These are phyloP conservation scores for Pilaira anomala DNA, from an alignment of 192 early-diverging fungal species.

Conservation along the genomic window DNA sequence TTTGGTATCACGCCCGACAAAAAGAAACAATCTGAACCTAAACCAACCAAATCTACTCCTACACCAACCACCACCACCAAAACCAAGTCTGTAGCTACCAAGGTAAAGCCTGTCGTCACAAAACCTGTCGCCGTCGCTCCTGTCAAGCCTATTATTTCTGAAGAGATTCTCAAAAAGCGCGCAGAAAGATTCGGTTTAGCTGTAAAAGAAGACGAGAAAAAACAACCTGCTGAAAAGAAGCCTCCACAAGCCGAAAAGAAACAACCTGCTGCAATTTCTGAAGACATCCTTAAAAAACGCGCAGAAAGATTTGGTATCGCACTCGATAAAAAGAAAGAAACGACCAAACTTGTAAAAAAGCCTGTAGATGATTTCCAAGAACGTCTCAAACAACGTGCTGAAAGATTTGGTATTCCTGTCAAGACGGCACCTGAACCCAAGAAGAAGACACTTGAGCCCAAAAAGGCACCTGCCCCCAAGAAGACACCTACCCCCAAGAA, in stretches of 20 bases:
- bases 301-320: constrained; percentile 48
- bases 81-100: neutral
- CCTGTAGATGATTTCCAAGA: neutral
- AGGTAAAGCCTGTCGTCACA: no score
- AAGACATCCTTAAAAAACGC: constrained; percentile 49
- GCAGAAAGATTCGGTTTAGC: constrained; percentile 48
- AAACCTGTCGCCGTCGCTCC: no score
- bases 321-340: neutral
- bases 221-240: no score
- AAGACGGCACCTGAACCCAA: no score
- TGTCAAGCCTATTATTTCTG: neutral
- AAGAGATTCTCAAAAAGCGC: constrained; percentile 39
- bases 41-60: no score
- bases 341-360: no score
- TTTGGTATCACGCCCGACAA: constrained; percentile 42
- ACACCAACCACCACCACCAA: neutral
- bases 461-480: no score
- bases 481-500: no score
- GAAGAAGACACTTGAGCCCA: no score
- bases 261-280: no score
- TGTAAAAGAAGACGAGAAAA: constrained; percentile 17
- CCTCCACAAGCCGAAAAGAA: no score
- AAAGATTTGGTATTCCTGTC: constrained; percentile 37
- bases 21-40: neutral
- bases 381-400: constrained; percentile 48